Evolutionary conservation across 495 filamentous ascomycete genomes (phyloP).

Genomic region (Trichocladium uniseriatum): DNA sequence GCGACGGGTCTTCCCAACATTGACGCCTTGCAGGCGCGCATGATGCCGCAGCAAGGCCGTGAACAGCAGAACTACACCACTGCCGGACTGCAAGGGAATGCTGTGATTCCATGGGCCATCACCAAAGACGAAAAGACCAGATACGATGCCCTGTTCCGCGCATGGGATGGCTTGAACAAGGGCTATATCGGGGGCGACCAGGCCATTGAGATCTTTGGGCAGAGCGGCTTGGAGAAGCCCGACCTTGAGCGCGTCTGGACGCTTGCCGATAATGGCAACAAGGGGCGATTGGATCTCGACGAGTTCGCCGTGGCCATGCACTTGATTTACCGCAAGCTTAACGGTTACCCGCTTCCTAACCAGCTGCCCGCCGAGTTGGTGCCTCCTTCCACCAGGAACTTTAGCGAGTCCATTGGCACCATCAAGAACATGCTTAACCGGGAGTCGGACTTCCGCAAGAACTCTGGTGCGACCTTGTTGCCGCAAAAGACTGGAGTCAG

Average conservation of each 20-base stretch:
- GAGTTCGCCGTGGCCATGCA: constrained; percentile 99
- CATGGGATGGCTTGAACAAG: constrained; percentile 93
- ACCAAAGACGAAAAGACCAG: constrained; percentile 98
- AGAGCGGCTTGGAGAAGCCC: constrained; percentile 82
- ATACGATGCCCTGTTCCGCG: constrained; percentile 90
- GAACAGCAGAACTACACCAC: constrained; percentile 83
- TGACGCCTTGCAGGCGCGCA: constrained; percentile 83
- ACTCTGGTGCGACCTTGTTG: constrained; percentile 72
- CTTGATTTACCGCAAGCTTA: constrained; percentile 92
- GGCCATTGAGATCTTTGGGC: constrained; percentile 94
- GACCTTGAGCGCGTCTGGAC: constrained; percentile 95
- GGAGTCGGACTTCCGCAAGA: constrained; percentile 79
- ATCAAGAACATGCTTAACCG: constrained; percentile 87
- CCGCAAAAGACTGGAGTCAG: constrained; percentile 96
- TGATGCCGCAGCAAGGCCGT: constrained; percentile 95
- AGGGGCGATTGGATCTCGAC: constrained; percentile 88
- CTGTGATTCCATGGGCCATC: constrained; percentile 94
- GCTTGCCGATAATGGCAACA: constrained; percentile 84
- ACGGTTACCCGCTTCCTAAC: constrained; percentile 89
- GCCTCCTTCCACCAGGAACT: constrained; percentile 88
- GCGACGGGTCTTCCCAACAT: constrained; percentile 86
- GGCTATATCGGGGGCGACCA: constrained; percentile 89
- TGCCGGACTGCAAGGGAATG: constrained; percentile 80
- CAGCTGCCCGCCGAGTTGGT: constrained; percentile 88
- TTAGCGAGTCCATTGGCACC: constrained; percentile 84